These are phyloP conservation scores for Suillus subluteus DNA, from an alignment of 768 basidiomycete species.

Conservation along the genomic window DNA sequence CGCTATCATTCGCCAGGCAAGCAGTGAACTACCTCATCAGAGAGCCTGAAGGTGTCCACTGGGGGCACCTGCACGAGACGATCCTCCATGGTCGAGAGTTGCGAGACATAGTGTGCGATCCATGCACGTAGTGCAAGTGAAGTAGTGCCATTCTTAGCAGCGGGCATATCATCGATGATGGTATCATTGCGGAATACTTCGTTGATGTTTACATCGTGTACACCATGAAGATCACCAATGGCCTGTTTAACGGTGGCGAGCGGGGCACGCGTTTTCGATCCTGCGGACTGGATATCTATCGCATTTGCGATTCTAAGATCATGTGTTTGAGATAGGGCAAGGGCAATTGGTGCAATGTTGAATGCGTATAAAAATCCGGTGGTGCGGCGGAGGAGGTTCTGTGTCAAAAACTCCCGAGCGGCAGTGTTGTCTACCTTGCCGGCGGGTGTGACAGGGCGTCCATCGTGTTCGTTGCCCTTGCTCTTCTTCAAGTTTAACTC, in stretches of 20 bases:
- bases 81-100: slow-evolving; percentile 22
- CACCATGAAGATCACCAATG: background rate
- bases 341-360: slow-evolving; percentile 32
- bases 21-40: slow-evolving; percentile 19
- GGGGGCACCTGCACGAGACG: slow-evolving; percentile 26
- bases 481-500: slow-evolving; percentile 33
- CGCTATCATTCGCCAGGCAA: background rate
- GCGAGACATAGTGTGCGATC: slow-evolving; percentile 35
- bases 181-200: slow-evolving; percentile 18
- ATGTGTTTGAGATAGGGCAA: slow-evolving; percentile 34
- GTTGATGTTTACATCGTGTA: slow-evolving; percentile 21
- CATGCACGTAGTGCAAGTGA: slow-evolving; percentile 36
- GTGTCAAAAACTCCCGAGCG: slow-evolving; percentile 31
- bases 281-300: slow-evolving; percentile 32
- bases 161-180: background rate
- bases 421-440: slow-evolving; percentile 3
- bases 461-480: slow-evolving; percentile 32
- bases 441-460: slow-evolving; percentile 20
- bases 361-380: slow-evolving; percentile 34
- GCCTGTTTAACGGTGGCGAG: slow-evolving; percentile 23
- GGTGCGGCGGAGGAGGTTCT: slow-evolving; percentile 33
- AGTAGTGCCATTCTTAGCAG: slow-evolving; percentile 11
- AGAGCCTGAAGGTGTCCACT: slow-evolving; percentile 28
- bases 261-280: slow-evolving; percentile 22
- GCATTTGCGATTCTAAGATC: slow-evolving; percentile 38